These are phyloP conservation scores for Coprinellus aureogranulatus DNA, from an alignment of 768 basidiomycete genomes.

Conservation along the genomic window DNA sequence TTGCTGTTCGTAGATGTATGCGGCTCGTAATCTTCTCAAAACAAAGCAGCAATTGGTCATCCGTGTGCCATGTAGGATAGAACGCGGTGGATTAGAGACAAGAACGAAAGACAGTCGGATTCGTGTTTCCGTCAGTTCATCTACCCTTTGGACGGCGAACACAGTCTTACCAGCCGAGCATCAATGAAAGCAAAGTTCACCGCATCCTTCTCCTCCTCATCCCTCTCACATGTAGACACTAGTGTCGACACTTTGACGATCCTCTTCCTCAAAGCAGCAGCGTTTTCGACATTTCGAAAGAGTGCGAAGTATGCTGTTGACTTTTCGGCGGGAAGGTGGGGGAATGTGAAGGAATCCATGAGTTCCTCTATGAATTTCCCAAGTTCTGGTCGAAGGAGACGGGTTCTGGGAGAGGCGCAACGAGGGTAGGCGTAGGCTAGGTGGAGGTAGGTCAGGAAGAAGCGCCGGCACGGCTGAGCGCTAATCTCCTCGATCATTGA, in stretches of 20 bases:
- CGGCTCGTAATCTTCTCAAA: conserved; percentile 70
- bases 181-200: conserved; percentile 92
- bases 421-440: conserved; percentile 18
- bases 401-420: too few relatives aligned
- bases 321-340: conserved; percentile 44
- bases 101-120: not conserved
- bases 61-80: not conserved
- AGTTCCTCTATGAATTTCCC: too few relatives aligned
- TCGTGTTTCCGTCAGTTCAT: too few relatives aligned
- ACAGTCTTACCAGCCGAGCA: conserved; percentile 64
- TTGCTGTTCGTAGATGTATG: conserved; percentile 79
- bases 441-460: conserved; percentile 30
- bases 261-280: conserved; percentile 54
- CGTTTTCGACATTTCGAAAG: conserved; percentile 66
- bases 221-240: conserved; percentile 58
- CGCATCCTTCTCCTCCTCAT: conserved; percentile 67
- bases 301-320: conserved; percentile 59
- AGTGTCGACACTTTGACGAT: conserved; percentile 70
- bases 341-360: conserved; percentile 59
- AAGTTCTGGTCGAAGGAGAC: too few relatives aligned
- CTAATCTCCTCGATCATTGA: too few relatives aligned
- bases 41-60: conserved; percentile 2
- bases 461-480: too few relatives aligned
- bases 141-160: conserved; percentile 3
- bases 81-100: not conserved